A percentile compares a stretch with the other conserved stretches of the same genome.
phyloP scores from a whole-genome alignment of 305 asterid genomes.

The Galium porrigens region DNA sequence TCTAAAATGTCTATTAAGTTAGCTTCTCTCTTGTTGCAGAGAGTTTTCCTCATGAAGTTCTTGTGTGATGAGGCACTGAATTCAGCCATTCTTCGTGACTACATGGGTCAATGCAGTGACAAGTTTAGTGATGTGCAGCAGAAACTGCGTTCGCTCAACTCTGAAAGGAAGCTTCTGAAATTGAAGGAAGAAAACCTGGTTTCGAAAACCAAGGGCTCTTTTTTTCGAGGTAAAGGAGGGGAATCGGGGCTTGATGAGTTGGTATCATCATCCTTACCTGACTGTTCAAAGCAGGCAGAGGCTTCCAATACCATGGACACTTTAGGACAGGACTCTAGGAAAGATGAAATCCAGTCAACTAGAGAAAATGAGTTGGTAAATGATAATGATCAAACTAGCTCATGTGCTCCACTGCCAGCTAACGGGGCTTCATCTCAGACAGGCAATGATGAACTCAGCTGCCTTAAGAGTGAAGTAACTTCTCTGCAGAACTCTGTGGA shows the following conservation, averaged over 20 bases:
- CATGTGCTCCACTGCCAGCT: slow-evolving; percentile 21
- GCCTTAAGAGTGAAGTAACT: slow-evolving; percentile 37
- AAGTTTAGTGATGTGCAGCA: slow-evolving; percentile 62
- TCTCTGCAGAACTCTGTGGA: slow-evolving; percentile 45
- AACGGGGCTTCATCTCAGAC: slow-evolving; percentile 33
- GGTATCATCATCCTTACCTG: slow-evolving; percentile 23
- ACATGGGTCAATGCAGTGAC: slow-evolving; percentile 52
- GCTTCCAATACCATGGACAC: background rate
- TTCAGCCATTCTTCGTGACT: slow-evolving; percentile 58
- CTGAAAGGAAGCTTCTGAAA: slow-evolving; percentile 48
- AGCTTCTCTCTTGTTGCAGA: slow-evolving; percentile 42
- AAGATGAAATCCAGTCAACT: slow-evolving; percentile 8
- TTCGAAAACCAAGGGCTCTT: slow-evolving; percentile 35
- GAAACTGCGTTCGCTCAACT: slow-evolving; percentile 45
- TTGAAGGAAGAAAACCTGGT: slow-evolving; percentile 43
- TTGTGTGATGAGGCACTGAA: slow-evolving; percentile 66
- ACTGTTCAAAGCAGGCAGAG: slow-evolving; percentile 18
- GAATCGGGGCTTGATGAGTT: slow-evolving; percentile 42
- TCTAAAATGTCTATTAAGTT: background rate
- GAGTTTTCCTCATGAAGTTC: slow-evolving; percentile 68
- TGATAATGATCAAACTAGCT: slow-evolving; percentile 16
- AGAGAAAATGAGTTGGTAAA: slow-evolving; percentile 24
- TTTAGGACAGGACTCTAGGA: background rate
- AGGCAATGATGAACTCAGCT: slow-evolving; percentile 26
- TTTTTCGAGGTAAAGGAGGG: slow-evolving; percentile 23